Percentiles rank a stretch among this genome's conserved stretches.
These are phyloP conservation scores for Phanerochaete sordida DNA, from an alignment of 768 basidiomycete species.

Conservation along the genomic window DNA sequence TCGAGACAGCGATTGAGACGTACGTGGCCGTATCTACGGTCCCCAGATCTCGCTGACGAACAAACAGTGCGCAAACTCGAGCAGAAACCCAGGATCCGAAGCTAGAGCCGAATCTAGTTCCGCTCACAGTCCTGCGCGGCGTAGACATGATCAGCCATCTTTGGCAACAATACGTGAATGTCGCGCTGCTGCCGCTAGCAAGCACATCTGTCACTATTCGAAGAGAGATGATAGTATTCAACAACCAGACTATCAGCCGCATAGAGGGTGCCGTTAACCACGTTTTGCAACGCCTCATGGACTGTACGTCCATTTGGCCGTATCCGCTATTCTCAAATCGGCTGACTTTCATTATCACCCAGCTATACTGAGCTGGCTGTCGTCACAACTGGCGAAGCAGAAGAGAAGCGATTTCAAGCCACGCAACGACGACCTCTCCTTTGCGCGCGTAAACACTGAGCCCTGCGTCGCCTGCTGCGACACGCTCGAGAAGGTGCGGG, in stretches of 20 bases:
- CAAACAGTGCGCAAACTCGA: conserved; percentile 58
- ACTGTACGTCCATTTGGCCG: conserved; percentile 49
- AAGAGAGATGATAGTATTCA: conserved; percentile 90
- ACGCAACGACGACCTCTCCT: conserved; percentile 91
- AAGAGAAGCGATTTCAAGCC: conserved; percentile 98
- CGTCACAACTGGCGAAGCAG: conserved; percentile 79
- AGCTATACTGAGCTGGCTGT: conserved; percentile 77
- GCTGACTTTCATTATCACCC: neutral
- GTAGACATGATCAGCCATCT: conserved; percentile 91
- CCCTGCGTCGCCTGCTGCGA: conserved; percentile 88
- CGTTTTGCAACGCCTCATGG: conserved; percentile 76
- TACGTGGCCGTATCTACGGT: conserved; percentile 35
- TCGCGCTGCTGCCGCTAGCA: conserved; percentile 85
- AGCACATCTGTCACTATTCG: conserved; percentile 82
- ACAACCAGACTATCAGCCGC: conserved; percentile 80
- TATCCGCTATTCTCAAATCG: neutral
- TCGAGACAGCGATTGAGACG: conserved; percentile 93
- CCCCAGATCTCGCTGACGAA: neutral
- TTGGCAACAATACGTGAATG: conserved; percentile 95
- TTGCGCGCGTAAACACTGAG: conserved; percentile 92
- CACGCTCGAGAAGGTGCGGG: conserved; percentile 74
- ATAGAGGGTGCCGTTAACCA: conserved; percentile 81
- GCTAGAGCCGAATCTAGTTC: conserved; percentile 73
- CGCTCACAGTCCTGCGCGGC: conserved; percentile 58
- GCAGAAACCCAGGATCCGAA: conserved; percentile 74